phyloP scores from a whole-genome alignment of 2,329 filamentous ascomycete genomes.

The Pseudocercospora pini-densiflorae region DNA sequence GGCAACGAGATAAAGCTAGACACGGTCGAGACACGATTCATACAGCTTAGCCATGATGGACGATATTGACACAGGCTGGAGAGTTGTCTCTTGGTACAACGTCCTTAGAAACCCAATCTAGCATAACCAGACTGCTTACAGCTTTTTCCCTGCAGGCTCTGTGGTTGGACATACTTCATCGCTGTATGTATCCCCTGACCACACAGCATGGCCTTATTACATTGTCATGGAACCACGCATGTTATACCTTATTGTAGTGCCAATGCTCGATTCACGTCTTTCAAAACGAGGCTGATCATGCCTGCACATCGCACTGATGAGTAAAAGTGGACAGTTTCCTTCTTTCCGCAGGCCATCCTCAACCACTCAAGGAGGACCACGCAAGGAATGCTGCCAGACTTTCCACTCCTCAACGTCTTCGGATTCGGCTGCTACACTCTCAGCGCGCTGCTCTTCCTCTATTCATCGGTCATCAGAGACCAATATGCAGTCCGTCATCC shows the following conservation, averaged over 20 bases:
- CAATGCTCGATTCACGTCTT: neutral
- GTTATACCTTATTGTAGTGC: neutral
- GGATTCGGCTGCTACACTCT: constrained; percentile 74
- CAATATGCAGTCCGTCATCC: constrained; percentile 86
- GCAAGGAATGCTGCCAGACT: constrained; percentile 83
- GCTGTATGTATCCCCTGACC: constrained; percentile 11
- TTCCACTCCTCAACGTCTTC: constrained; percentile 74
- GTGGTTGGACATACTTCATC: constrained; percentile 37
- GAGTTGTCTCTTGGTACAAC: constrained; percentile 27
- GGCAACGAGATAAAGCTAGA: too few relatives aligned
- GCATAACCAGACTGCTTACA: neutral
- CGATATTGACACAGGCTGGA: neutral
- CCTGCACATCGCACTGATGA: constrained; percentile 8
- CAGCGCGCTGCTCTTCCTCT: constrained; percentile 77
- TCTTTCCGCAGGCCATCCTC: constrained; percentile 87
- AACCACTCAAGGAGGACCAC: constrained; percentile 80
- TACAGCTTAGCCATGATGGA: neutral
- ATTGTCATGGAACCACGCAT: neutral
- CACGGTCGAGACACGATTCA: too few relatives aligned
- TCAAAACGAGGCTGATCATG: neutral
- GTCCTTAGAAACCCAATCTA: too few relatives aligned
- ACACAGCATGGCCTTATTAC: neutral
- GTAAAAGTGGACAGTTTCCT: constrained; percentile 72
- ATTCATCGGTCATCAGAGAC: constrained; percentile 72
- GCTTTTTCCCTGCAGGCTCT: constrained; percentile 25